Evolutionary conservation across 345 rosid species (phyloP).

Genomic region (Gossypium mustelinum): DNA sequence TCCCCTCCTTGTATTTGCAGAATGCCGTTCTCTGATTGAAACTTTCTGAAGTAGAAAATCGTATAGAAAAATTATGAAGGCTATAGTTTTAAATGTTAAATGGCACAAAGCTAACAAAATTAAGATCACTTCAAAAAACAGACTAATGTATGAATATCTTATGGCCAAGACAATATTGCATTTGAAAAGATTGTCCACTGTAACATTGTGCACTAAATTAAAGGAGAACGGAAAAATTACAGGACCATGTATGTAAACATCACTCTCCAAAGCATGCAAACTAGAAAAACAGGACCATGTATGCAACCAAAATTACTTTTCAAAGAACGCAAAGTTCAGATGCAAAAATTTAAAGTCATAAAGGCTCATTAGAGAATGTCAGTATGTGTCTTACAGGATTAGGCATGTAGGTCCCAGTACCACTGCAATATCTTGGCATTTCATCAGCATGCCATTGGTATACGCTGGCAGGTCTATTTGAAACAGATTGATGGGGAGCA

Average conservation of each 20-base stretch:
- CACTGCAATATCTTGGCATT: constrained; percentile 82
- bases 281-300: not conserved
- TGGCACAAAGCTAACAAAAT: not conserved
- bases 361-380: not conserved
- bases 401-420: constrained; percentile 97
- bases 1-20: constrained; percentile 63
- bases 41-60: constrained; percentile 18
- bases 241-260: not conserved
- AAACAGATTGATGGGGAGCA: constrained; percentile 64
- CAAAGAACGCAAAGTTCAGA: not conserved
- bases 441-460: constrained; percentile 68
- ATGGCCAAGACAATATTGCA: not conserved
- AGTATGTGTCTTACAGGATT: constrained; percentile 67
- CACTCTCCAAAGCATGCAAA: not conserved
- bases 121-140: not conserved
- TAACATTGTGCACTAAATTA: not conserved
- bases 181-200: not conserved
- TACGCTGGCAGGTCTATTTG: constrained; percentile 59
- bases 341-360: not conserved
- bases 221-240: not conserved
- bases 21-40: constrained; percentile 15
- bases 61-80: not conserved
- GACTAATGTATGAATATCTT: not conserved
- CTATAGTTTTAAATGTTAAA: not conserved
- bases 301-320: not conserved